A percentile compares a stretch with the other conserved stretches of the same genome.
Conservation (phyloP, 768 basidiomycete species). For the Amanita fuliginea region DNA sequence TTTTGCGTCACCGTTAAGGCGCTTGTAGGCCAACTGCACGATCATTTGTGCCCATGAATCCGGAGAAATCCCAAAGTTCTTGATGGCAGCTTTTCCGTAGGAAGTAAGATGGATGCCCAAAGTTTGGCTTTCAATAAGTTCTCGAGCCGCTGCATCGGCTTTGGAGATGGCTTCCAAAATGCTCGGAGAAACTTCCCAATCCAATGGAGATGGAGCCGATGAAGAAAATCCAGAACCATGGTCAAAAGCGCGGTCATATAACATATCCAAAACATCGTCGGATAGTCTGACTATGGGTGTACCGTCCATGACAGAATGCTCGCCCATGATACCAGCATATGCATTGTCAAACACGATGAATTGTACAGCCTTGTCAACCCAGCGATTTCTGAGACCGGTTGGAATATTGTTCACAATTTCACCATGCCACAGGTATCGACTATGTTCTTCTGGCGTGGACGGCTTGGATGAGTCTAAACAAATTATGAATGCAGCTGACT, state of each 20-base stretch:
- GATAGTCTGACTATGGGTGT: constrained; percentile 70
- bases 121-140: constrained; percentile 52
- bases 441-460: constrained; percentile 40
- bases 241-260: constrained; percentile 55
- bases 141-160: constrained; percentile 44
- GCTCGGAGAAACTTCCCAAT: constrained; percentile 47
- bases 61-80: constrained; percentile 80
- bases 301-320: constrained; percentile 89
- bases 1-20: constrained; percentile 45
- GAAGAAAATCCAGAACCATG: constrained; percentile 28
- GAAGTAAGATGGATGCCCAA: constrained; percentile 51
- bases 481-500: constrained; percentile 80
- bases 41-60: constrained; percentile 94
- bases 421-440: constrained; percentile 77
- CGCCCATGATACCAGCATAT: constrained; percentile 81
- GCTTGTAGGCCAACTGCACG: constrained; percentile 79
- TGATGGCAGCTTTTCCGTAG: constrained; percentile 84
- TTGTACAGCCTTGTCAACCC: constrained; percentile 87
- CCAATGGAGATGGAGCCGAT: constrained; percentile 37
- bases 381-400: constrained; percentile 61
- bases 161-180: constrained; percentile 39
- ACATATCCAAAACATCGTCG: constrained; percentile 52
- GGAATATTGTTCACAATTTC: constrained; percentile 35
- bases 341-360: constrained; percentile 80
- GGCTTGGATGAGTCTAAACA: constrained; percentile 62